Conservation (phyloP, 2,329 filamentous ascomycete genomes). For the Fusarium keratoplasticum region DNA sequence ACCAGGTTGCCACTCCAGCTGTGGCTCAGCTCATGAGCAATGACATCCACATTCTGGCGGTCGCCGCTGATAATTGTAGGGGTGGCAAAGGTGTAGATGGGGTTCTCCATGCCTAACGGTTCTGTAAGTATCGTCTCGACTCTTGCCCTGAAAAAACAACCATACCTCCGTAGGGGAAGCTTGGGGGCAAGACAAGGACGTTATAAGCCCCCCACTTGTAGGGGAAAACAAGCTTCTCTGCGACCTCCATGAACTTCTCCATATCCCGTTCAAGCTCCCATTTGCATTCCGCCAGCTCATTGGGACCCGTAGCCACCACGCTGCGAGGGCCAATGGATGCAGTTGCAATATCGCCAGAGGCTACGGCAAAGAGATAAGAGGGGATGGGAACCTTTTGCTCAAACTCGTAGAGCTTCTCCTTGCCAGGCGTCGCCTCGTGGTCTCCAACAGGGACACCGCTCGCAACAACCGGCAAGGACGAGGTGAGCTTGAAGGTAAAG, state of each 20-base stretch:
- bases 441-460: conserved; percentile 76
- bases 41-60: conserved; percentile 92
- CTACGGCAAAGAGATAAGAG: conserved; percentile 93
- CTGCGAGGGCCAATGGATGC: conserved; percentile 90
- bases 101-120: conserved; percentile 82
- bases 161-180: conserved; percentile 86
- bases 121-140: background rate
- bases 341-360: conserved; percentile 84
- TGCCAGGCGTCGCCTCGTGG: conserved; percentile 57
- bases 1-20: conserved; percentile 93
- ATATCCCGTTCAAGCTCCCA: conserved; percentile 94
- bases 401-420: conserved; percentile 81
- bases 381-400: conserved; percentile 93
- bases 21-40: conserved; percentile 84
- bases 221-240: conserved; percentile 84
- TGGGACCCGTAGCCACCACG: conserved; percentile 86
- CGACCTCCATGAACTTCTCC: conserved; percentile 89
- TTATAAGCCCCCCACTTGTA: conserved; percentile 98
- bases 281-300: conserved; percentile 84
- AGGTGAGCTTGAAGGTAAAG: conserved; percentile 88
- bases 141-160: conserved; percentile 7
- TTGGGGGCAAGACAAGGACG: conserved; percentile 87
- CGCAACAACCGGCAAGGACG: conserved; percentile 88
- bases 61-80: conserved; percentile 94
- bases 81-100: conserved; percentile 94